Base-by-base conservation (phyloP, 192 early-diverging fungal genomes). In the Entomortierella parvispora region DNA sequence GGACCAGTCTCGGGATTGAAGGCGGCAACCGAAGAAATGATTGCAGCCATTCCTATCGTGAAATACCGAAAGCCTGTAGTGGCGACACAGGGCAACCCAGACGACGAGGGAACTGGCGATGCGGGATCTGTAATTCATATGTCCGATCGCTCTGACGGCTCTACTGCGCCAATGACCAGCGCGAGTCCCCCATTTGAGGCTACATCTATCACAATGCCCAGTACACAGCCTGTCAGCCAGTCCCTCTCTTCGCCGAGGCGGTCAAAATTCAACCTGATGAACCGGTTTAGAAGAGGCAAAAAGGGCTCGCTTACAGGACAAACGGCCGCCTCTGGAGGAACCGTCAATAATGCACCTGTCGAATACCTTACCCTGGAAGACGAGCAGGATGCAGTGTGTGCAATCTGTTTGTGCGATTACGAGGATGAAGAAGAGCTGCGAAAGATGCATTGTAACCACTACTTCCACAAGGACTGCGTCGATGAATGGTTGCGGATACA, bases 381-480 rank as follows among this genome's bases (percentile, higher is more conserved):
- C 58, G 60, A 80, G 1, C 88, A 92, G 40, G 92, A 93, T 67
- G 80, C 84, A 20, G 81, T 89, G 25, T 95, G 93, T 67, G 91
- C 90, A 28, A 95, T 95, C 71, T 95, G 93, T 67, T 70, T 95
- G 43, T 82, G 81, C 53, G 80, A 84, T 9, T 95, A 95, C 58
- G 93, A 94, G 69, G 86, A 91, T 23, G 90, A 89, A 25, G 91
- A 93, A n/a, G 79, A 90, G 7, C 80, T 95, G 23, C 83, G 91
- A 31, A 83, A 88, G 69, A 80, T 94, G 80, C 85, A 82, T 59
- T 95, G 93, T 76, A 81, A 69, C 7, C 93, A 95, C 80, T 91
- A 93, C 65, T 92, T 95, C 79, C 93, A 95, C 75, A 88, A 88
- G 77, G 82, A 87, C 12, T 95, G 93, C 71, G 92, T 94, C 2